Percentiles rank a stretch among this genome's conserved stretches.
These are phyloP conservation scores for Aspergillus melleus DNA, from an alignment of 2,329 filamentous ascomycete species.

Conservation along the genomic window DNA sequence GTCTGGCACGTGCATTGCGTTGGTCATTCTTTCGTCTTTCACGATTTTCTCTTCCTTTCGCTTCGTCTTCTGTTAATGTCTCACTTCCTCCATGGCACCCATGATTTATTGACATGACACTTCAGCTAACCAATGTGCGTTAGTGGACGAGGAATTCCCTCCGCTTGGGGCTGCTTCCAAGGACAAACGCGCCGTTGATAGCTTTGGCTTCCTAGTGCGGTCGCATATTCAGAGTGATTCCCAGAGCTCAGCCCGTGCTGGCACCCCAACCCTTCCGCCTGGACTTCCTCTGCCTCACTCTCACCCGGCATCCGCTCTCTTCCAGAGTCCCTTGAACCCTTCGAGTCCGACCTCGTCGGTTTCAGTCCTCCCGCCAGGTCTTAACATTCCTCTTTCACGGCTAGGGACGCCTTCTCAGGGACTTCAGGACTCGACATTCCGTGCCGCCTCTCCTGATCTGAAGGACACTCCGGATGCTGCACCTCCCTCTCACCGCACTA, in stretches of 20 bases:
- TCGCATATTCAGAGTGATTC: conserved; percentile 36
- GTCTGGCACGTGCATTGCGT: neutral
- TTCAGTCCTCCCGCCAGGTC: conserved; percentile 29
- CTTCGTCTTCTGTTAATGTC: neutral
- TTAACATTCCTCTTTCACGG: conserved; percentile 25
- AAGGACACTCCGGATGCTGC: conserved; percentile 21
- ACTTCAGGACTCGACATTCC: conserved; percentile 23
- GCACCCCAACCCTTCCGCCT: conserved; percentile 42
- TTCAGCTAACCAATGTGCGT: conserved; percentile 28
- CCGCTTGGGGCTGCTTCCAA: conserved; percentile 43
- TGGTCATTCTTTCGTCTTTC: conserved; percentile 3
- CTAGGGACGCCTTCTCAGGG: conserved; percentile 32
- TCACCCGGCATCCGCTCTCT: conserved; percentile 37
- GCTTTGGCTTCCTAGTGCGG: conserved; percentile 37
- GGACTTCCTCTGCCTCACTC: conserved; percentile 44
- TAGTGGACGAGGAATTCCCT: conserved; percentile 50
- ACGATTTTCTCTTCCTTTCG: neutral
- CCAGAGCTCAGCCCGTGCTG: conserved; percentile 31
- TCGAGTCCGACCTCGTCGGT: conserved; percentile 33
- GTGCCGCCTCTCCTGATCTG: conserved; percentile 28
- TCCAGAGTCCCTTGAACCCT: conserved; percentile 31
- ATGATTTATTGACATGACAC: neutral
- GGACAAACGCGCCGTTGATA: conserved; percentile 35
- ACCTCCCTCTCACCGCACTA: conserved; percentile 25
- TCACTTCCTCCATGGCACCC: neutral